A percentile compares a stretch with the other conserved stretches of the same genome.
phyloP scores from a whole-genome alignment of 2,329 filamentous ascomycete genomes.

The Pseudogymnoascus sp. region DNA sequence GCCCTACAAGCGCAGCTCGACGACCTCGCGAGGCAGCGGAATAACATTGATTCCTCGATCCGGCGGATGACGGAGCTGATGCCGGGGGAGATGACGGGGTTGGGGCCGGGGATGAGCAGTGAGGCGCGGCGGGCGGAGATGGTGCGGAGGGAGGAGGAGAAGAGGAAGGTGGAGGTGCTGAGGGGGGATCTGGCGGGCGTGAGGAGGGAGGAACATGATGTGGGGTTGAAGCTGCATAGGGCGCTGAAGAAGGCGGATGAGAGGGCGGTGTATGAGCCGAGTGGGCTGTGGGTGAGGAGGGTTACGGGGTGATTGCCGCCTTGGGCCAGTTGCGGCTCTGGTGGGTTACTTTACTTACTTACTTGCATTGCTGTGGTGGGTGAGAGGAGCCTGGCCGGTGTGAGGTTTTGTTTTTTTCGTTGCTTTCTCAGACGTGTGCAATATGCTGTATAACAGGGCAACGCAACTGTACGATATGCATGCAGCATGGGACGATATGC shows the following conservation, averaged over 20 bases:
- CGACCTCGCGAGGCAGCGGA: constrained; percentile 56
- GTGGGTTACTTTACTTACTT: too few relatives aligned
- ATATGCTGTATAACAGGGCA: constrained; percentile 7
- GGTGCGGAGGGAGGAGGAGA: constrained; percentile 48
- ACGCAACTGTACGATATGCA: background rate
- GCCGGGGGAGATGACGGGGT: constrained; percentile 58
- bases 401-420: too few relatives aligned
- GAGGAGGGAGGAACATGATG: constrained; percentile 66
- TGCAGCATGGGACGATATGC: constrained; percentile 6
- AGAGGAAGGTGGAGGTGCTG: constrained; percentile 57
- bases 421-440: background rate
- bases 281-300: constrained; percentile 68
- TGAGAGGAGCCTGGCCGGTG: too few relatives aligned
- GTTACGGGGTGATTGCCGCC: constrained; percentile 48
- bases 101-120: constrained; percentile 56
- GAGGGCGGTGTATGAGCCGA: constrained; percentile 55
- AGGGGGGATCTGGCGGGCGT: constrained; percentile 63
- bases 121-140: constrained; percentile 52
- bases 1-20: constrained; percentile 58
- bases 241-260: constrained; percentile 57
- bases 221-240: constrained; percentile 65
- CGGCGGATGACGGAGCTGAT: constrained; percentile 71
- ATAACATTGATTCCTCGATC: constrained; percentile 65
- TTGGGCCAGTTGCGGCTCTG: too few relatives aligned
- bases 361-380: background rate